Percentiles rank a stretch among this genome's conserved stretches.
Conservation (phyloP, 805 yeast genomes). For the Pichia rugopelliculosa region DNA sequence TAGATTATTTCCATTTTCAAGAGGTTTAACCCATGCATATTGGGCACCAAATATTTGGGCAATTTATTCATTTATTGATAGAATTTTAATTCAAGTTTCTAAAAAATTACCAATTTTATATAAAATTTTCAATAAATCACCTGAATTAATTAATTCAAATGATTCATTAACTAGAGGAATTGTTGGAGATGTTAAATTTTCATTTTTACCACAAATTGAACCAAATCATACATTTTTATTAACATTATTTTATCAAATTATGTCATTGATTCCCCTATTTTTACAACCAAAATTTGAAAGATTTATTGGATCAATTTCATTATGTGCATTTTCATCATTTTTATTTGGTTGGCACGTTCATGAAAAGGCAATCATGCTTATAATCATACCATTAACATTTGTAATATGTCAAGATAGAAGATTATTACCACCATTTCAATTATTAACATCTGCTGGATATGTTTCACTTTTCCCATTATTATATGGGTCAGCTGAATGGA, state of each 20-base stretch:
- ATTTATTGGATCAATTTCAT: conserved; percentile 75
- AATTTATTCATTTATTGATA: conserved; percentile 73
- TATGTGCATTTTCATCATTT: conserved; percentile 88
- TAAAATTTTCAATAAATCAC: conserved; percentile 8
- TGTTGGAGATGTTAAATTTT: conserved; percentile 84
- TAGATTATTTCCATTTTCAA: conserved; percentile 84
- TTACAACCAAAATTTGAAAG: conserved; percentile 67
- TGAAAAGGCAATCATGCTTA: conserved; percentile 89
- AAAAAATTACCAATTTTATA: conserved; percentile 13
- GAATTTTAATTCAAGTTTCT: conserved; percentile 46
- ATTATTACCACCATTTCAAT: conserved; percentile 60
- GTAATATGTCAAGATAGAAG: conserved; percentile 65
- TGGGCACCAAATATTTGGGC: conserved; percentile 99
- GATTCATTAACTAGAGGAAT: conserved; percentile 61
- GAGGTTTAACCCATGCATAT: conserved; percentile 95
- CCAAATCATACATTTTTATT: conserved; percentile 72
- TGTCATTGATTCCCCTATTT: conserved; percentile 67
- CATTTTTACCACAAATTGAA: conserved; percentile 69
- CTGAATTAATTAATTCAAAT: background rate
- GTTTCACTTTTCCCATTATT: conserved; percentile 84
- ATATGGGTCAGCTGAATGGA: conserved; percentile 71
- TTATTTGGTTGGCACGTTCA: conserved; percentile 99
- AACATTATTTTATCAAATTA: conserved; percentile 76
- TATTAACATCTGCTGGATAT: conserved; percentile 73
- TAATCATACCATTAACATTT: conserved; percentile 82